phyloP scores from a whole-genome alignment of 208 protist species.

The Novymonas esmeraldas region DNA sequence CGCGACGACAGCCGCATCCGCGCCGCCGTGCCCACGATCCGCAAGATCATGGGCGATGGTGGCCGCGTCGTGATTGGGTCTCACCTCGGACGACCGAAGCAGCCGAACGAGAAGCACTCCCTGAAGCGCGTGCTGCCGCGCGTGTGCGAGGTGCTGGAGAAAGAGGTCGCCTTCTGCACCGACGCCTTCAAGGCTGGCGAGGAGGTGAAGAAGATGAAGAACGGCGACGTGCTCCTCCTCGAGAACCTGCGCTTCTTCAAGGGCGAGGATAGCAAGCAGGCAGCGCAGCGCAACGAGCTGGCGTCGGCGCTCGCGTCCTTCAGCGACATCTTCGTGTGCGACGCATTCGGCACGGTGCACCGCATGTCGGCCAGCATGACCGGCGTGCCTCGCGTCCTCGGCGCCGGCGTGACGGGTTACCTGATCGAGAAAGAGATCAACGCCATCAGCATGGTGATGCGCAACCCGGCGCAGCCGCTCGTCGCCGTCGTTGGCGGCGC shows the following conservation, averaged over 20 bases:
- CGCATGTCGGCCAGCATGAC: constrained; percentile 97
- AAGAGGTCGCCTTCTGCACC: constrained; percentile 59
- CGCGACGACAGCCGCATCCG: constrained; percentile 96
- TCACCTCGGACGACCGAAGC: constrained; percentile 99
- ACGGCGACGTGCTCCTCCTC: constrained; percentile 96
- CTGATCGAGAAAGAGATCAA: constrained; percentile 99
- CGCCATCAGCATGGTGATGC: constrained; percentile 97
- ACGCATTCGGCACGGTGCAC: constrained; percentile 99
- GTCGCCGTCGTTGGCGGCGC: constrained; percentile 97
- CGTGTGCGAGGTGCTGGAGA: constrained; percentile 90
- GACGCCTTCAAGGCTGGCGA: constrained; percentile 56
- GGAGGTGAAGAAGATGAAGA: constrained; percentile 73
- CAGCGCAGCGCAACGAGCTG: constrained; percentile 64
- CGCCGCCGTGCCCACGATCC: constrained; percentile 96
- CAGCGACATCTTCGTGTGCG: constrained; percentile 99
- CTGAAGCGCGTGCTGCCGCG: constrained; percentile 91
- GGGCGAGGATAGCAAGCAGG: constrained; percentile 97
- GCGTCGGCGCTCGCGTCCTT: constrained; percentile 90
- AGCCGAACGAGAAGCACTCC: constrained; percentile 90
- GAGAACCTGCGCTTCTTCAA: constrained; percentile 99
- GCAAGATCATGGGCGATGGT: constrained; percentile 93
- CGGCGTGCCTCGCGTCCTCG: constrained; percentile 85
- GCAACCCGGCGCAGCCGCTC: constrained; percentile 87
- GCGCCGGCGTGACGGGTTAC: constrained; percentile 97
- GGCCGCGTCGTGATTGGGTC: constrained; percentile 93